Evolutionary conservation across 2,329 filamentous ascomycete genomes (phyloP), one percentile per base, ranked within the genome.

Genomic region (Microdochium nivale): DNA sequence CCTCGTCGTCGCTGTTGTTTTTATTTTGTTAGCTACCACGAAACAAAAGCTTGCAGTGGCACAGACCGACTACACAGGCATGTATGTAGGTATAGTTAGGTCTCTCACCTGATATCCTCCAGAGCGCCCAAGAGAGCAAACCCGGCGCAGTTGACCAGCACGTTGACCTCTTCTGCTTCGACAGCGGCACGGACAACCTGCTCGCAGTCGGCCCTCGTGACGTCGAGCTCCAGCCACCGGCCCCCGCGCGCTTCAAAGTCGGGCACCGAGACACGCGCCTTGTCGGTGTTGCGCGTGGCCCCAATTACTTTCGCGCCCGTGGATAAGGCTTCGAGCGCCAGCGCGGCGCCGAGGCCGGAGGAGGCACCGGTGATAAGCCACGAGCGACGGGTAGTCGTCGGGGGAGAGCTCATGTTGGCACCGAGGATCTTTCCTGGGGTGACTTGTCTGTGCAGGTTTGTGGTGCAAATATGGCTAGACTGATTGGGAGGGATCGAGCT

Each of bases 351-450:
- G 54, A 79, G 68, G 49, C 76, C 75, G 13, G 63, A 68, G 32
- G 70, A 73, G 2, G 69, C 68, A 16, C 73, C 75, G 9, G 71
- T 77, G 55, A 78, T 74, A 58, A 77, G 69, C 72, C 73, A 77
- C 23, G 40, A 44, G 21, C 40, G 40, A 19, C 16, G 21, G 10
- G 40, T 8, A 11, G 40, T 7, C 8, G 40, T 24, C 8, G 5
- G 9, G n/a, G 16, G 35, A 40, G 8, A 16, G 14, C 5, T 37
- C 33, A 19, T 19, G 33, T 14, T 37, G 33, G 11, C 4, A 3
- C 16, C 7, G 11, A 11, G 11, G 27, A 30, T 5, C 5, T 37
- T 37, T 14, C 33, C n/a, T n/a, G n/a, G n/a, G n/a, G n/a, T n/a
- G n/a, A n/a, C n/a, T n/a, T n/a, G n/a, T n/a, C n/a, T n/a, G n/a